Conservation (phyloP, 805 yeast species). For the Kluyveromyces siamensis region DNA sequence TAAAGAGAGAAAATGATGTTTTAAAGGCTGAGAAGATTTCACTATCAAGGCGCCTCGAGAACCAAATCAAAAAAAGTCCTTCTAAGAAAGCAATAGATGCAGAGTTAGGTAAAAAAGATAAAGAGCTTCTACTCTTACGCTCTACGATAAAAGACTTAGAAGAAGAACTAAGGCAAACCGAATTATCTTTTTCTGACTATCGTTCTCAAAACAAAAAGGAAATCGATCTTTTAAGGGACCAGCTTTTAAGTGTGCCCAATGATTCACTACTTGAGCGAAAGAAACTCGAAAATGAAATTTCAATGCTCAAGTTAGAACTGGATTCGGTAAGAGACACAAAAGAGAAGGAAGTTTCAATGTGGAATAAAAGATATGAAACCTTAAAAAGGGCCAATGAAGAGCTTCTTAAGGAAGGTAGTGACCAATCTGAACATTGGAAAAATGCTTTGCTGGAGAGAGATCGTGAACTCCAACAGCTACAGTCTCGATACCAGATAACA, state of each 20-base stretch:
- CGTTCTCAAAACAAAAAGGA: slow-evolving; percentile 4
- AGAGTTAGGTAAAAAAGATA: slow-evolving; percentile 2
- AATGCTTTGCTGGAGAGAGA: slow-evolving; percentile 6
- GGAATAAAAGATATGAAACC: slow-evolving; percentile 11
- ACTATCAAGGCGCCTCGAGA: neutral
- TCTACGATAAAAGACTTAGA: slow-evolving; percentile 34
- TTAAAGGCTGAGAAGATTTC: slow-evolving; percentile 5
- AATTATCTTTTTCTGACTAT: slow-evolving; percentile 24
- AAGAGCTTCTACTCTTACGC: slow-evolving; percentile 1
- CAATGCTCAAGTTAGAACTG: slow-evolving; percentile 11
- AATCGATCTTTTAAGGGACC: slow-evolving; percentile 6
- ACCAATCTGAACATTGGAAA: slow-evolving; percentile 7
- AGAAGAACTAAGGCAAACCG: slow-evolving; percentile 34
- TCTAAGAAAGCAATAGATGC: neutral
- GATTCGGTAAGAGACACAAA: slow-evolving; percentile 11
- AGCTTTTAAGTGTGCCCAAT: slow-evolving; percentile 5
- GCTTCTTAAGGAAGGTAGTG: slow-evolving; percentile 9
- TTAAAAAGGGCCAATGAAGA: slow-evolving; percentile 13
- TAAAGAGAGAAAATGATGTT: slow-evolving; percentile 7
- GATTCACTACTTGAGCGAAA: slow-evolving; percentile 8
- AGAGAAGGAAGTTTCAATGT: slow-evolving; percentile 9
- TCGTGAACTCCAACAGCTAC: slow-evolving; percentile 11
- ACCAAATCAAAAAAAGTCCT: neutral
- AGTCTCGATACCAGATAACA: slow-evolving; percentile 6
- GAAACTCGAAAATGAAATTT: slow-evolving; percentile 11